Evolutionary conservation across 2,329 filamentous ascomycete species (phyloP).

Genomic region (Capronia epimyces): DNA sequence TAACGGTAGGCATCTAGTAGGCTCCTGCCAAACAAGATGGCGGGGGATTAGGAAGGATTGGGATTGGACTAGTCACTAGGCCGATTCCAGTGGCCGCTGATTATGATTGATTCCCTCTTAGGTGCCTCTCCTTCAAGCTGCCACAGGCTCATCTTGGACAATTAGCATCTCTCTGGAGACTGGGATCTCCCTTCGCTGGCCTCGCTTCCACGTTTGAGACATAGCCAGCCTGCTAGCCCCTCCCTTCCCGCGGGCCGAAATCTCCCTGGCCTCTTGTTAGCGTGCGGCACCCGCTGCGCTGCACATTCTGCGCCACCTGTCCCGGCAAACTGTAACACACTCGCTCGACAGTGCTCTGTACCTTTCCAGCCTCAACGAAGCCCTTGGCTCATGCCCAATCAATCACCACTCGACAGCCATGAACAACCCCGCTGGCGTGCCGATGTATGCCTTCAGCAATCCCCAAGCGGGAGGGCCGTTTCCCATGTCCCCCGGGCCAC

Average conservation of each 20-base stretch:
- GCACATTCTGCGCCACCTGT: conserved; percentile 2
- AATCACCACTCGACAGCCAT: conserved; percentile 21
- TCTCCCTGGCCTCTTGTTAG: conserved; percentile 12
- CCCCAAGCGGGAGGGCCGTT: conserved; percentile 10
- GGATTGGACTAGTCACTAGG: too few species aligned
- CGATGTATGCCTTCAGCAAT: conserved; percentile 20
- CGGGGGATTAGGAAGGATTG: too few species aligned
- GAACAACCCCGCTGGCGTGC: conserved; percentile 28
- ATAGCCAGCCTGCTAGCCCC: conserved; percentile 3
- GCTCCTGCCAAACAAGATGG: too few species aligned
- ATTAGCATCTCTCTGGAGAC: background rate
- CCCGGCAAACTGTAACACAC: conserved; percentile 14
- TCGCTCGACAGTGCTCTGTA: conserved; percentile 15
- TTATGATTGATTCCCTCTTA: too few species aligned
- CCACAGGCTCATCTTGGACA: too few species aligned
- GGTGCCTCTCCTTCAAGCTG: too few species aligned
- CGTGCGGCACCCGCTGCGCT: conserved; percentile 13
- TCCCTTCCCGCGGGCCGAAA: conserved; percentile 10
- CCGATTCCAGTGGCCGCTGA: too few species aligned
- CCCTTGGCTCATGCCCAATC: conserved; percentile 20
- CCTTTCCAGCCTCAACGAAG: conserved; percentile 19
- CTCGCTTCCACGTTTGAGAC: background rate
- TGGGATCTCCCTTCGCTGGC: background rate
- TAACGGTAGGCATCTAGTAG: too few species aligned
- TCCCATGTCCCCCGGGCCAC: conserved; percentile 15